Base-by-base conservation (phyloP, 2,329 filamentous ascomycete genomes). In the Chalara sp. region DNA sequence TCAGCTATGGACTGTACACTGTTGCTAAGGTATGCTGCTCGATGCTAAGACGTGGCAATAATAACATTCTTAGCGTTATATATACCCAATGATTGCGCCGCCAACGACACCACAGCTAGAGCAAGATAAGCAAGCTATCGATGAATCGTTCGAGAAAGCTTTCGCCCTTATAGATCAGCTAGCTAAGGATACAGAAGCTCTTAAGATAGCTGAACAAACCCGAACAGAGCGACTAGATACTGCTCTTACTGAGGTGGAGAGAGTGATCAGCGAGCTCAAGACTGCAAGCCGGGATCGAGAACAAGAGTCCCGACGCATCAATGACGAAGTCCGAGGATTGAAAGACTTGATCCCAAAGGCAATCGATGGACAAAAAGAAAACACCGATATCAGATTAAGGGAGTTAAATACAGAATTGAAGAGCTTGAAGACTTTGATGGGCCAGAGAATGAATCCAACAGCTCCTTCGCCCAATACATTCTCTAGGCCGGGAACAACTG, bases 91-190 rank as follows among this genome's bases (percentile, higher is more conserved):
- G 31, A 89, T 99, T 54, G 86, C 91, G 10, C 95, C 93, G 4
- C 93, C 93, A 1, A 99, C 93, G 1, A 89, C 90, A 7, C 90
- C 95, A 51, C 90, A 95, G 65, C 76, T 99, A 7, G 89, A 96
- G 64, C 86, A 95, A 67, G 93, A 99, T 68, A 99, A 99, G 70
- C 83, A 89, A 55, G 81, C 83, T 39, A 91, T 99, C 52, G 91
- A 97, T 67, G 90, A 91, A 57, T 87, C 92, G 53, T 99, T 99
- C 68, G 87, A 93, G 61, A 88, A 87, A 62, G 89, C 92, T 2
- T 99, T 99, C 67, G 76, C 85, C 13, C 79, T 97, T 11, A 84
- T 99, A 8, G 93, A 99, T 53, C 93, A 97, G 65, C 79, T 99
- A 1, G 82, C 88, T 37, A 87, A 89, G 61, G 95, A 99, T 67